A percentile compares a stretch with the other conserved stretches of the same genome.
Conservation (phyloP, 495 filamentous ascomycete species). For the Ascodesmis nigricans region DNA sequence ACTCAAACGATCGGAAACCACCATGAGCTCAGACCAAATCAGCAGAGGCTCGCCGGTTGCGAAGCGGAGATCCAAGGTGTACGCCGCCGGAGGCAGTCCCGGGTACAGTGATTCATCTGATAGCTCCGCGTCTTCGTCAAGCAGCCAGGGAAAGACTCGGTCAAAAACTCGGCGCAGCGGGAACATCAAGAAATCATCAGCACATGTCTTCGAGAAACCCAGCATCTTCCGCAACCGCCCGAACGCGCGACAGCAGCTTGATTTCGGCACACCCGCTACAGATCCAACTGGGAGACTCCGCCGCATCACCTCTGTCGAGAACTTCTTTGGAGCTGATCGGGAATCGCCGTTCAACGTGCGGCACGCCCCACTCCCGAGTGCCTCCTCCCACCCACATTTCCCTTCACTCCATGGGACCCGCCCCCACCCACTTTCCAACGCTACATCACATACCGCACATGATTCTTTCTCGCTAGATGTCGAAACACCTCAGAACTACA, state of each 20-base stretch:
- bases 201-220: slow-evolving; percentile 14
- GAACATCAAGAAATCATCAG: slow-evolving; percentile 10
- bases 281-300: slow-evolving; percentile 29
- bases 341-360: slow-evolving; percentile 41
- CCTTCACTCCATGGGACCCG: slow-evolving; percentile 28
- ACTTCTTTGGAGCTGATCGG: slow-evolving; percentile 35
- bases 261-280: slow-evolving; percentile 29
- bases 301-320: slow-evolving; percentile 56
- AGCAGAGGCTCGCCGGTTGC: slow-evolving; percentile 51
- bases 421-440: slow-evolving; percentile 70
- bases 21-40: slow-evolving; percentile 58
- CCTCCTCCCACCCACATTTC: slow-evolving; percentile 30
- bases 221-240: slow-evolving; percentile 23
- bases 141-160: slow-evolving; percentile 24
- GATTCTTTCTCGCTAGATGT: slow-evolving; percentile 36
- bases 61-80: slow-evolving; percentile 26
- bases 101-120: no score
- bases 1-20: slow-evolving; percentile 74
- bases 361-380: slow-evolving; percentile 29
- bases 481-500: slow-evolving; percentile 47
- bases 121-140: slow-evolving; percentile 24
- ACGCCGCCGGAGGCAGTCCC: no score
- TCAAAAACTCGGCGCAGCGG: not conserved
- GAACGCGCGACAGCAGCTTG: slow-evolving; percentile 24
- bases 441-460: slow-evolving; percentile 40